A percentile compares a stretch with the other conserved stretches of the same genome.
These are phyloP conservation scores for Pythium vanterpoolii DNA, from an alignment of 352 stramenopile genomes.

Conservation along the genomic window DNA sequence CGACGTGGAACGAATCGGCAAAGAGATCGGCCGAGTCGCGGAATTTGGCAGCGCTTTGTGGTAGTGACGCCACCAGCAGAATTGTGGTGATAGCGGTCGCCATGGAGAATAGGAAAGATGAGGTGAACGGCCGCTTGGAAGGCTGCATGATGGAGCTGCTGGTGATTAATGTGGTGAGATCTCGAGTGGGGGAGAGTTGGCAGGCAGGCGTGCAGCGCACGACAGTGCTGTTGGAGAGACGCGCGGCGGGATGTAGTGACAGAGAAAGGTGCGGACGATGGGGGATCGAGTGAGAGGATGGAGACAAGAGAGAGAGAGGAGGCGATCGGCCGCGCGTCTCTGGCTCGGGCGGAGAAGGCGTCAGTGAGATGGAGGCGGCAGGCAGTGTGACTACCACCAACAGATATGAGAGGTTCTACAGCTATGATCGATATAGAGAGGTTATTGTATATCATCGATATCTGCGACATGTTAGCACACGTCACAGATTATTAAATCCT, in stretches of 20 bases:
- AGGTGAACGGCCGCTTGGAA: background rate
- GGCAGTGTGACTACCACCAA: conserved; percentile 16
- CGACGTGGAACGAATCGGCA: conserved; percentile 63
- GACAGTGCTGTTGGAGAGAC: background rate
- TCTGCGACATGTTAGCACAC: background rate
- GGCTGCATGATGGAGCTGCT: background rate
- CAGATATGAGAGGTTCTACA: background rate
- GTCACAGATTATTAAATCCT: conserved; percentile 10
- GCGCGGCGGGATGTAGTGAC: background rate
- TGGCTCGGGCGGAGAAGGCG: background rate
- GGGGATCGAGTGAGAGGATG: background rate
- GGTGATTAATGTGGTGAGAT: background rate
- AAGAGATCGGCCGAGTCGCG: conserved; percentile 63
- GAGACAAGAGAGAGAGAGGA: conserved; percentile 5
- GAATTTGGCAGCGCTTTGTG: conserved; percentile 21
- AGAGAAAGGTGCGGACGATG: background rate
- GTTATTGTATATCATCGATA: background rate
- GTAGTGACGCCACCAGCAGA: background rate
- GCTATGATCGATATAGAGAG: background rate
- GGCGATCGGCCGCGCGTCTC: background rate
- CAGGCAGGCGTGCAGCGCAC: no score
- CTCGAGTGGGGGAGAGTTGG: background rate
- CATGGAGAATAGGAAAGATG: background rate
- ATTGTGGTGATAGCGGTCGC: background rate
- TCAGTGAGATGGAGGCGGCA: conserved; percentile 8